Conservation (phyloP, 2,329 filamentous ascomycete genomes). For the Zymoseptoria brevis region DNA sequence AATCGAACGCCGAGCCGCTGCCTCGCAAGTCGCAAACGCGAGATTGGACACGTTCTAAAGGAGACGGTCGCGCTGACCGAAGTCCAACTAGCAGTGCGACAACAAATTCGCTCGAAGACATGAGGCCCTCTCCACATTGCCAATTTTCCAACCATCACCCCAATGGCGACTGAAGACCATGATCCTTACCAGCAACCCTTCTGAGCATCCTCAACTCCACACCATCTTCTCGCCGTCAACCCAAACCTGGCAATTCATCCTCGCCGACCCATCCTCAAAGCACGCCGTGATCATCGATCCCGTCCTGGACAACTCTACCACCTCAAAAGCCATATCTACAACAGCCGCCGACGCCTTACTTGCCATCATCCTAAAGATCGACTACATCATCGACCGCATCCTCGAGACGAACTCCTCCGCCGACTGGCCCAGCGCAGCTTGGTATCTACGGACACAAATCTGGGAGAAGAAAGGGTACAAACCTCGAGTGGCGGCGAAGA, state of each 20-base stretch:
- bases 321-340: constrained; percentile 41
- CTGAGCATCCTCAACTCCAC: constrained; percentile 21
- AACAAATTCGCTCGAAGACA: background rate
- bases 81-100: background rate
- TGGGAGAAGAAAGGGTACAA: constrained; percentile 27
- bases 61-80: no score
- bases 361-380: constrained; percentile 34
- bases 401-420: constrained; percentile 58
- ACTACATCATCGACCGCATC: constrained; percentile 45
- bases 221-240: constrained; percentile 36
- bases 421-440: constrained; percentile 52
- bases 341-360: constrained; percentile 47
- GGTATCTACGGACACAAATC: constrained; percentile 48
- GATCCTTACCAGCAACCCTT: background rate
- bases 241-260: constrained; percentile 53
- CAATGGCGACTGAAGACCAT: background rate
- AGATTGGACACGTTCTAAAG: background rate
- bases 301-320: constrained; percentile 50
- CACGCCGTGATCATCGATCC: constrained; percentile 53
- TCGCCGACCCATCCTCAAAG: constrained; percentile 45
- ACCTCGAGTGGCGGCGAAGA: constrained; percentile 47
- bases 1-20: background rate
- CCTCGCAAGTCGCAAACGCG: background rate
- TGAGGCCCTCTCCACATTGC: background rate
- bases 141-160: background rate